A percentile compares a stretch with the other conserved stretches of the same genome.
phyloP scores from a whole-genome alignment of 805 yeast genomes.

The Suhomyces faveliae region DNA sequence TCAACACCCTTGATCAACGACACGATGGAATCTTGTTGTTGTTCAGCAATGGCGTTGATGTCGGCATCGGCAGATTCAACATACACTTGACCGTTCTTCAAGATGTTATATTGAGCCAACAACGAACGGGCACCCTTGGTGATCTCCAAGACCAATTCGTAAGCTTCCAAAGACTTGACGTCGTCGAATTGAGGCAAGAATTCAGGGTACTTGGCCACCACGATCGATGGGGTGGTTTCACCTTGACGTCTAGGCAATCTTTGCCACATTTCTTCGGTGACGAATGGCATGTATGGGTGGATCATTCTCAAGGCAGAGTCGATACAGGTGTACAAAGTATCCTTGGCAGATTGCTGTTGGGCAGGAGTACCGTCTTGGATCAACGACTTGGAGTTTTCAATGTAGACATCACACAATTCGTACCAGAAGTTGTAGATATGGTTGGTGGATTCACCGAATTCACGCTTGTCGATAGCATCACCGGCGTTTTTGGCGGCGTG shows the following conservation, averaged over 20 bases:
- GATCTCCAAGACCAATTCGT: conserved; percentile 79
- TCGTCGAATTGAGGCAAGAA: conserved; percentile 61
- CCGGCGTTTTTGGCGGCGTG: conserved; percentile 64
- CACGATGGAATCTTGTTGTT: conserved; percentile 83
- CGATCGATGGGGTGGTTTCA: conserved; percentile 69
- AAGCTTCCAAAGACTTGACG: conserved; percentile 64
- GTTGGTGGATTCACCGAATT: conserved; percentile 83
- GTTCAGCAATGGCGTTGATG: conserved; percentile 51
- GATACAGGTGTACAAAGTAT: conserved; percentile 88
- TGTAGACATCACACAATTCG: conserved; percentile 95
- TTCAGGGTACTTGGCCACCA: conserved; percentile 76
- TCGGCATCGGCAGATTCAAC: conserved; percentile 64
- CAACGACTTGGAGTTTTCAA: conserved; percentile 92
- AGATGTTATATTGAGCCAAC: conserved; percentile 83
- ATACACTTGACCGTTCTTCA: conserved; percentile 82
- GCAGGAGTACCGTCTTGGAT: conserved; percentile 86
- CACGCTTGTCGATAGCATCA: conserved; percentile 74
- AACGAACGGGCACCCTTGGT: conserved; percentile 91
- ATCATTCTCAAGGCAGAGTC: conserved; percentile 89
- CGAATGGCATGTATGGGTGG: conserved; percentile 98
- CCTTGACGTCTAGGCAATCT: conserved; percentile 85
- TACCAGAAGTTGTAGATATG: conserved; percentile 94
- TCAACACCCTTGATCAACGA: conserved; percentile 91
- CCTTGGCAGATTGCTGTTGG: conserved; percentile 87
- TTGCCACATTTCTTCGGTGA: conserved; percentile 99